A percentile compares a stretch with the other conserved stretches of the same genome.
Evolutionary conservation across 495 filamentous ascomycete genomes (phyloP).

Genomic region (Hamigera avellanea): DNA sequence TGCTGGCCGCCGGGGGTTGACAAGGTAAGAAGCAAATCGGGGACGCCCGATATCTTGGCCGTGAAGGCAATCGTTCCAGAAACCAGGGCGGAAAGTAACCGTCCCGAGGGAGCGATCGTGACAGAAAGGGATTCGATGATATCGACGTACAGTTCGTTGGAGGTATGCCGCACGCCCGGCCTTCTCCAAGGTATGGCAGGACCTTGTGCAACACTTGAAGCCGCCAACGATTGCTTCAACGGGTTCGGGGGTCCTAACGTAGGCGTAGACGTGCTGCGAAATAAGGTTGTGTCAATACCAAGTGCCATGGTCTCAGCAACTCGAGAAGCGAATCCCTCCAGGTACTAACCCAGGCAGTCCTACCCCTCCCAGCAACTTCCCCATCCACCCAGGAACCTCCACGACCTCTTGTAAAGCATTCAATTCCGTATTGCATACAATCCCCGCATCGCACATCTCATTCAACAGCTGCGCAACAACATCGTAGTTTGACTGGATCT

Average conservation of each 20-base stretch:
- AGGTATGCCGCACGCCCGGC: constrained; percentile 87
- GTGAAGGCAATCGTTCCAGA: constrained; percentile 93
- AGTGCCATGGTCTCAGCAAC: neutral
- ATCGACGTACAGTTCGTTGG: constrained; percentile 95
- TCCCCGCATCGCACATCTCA: constrained; percentile 94
- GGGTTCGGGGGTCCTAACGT: constrained; percentile 28
- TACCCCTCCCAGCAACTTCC: constrained; percentile 81
- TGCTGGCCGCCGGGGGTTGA: constrained; percentile 65
- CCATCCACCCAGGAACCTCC: constrained; percentile 79
- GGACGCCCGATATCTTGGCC: constrained; percentile 86
- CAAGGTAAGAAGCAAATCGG: constrained; percentile 75
- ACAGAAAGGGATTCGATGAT: constrained; percentile 83
- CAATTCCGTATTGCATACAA: constrained; percentile 81
- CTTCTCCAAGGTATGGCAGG: constrained; percentile 76
- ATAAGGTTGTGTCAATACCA: constrained; percentile 2
- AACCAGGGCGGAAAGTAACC: constrained; percentile 73
- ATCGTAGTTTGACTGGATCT: constrained; percentile 85
- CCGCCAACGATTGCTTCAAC: constrained; percentile 34
- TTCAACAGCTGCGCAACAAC: constrained; percentile 85
- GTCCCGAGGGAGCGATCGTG: constrained; percentile 79
- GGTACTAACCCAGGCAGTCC: constrained; percentile 57
- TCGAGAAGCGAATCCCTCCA: neutral
- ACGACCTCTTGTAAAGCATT: constrained; percentile 89
- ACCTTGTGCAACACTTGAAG: constrained; percentile 27
- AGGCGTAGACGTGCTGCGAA: constrained; percentile 28